Evolutionary conservation across 225 moss, liverwort and hornwort genomes (phyloP).

Genomic region (Climacium dendroides): DNA sequence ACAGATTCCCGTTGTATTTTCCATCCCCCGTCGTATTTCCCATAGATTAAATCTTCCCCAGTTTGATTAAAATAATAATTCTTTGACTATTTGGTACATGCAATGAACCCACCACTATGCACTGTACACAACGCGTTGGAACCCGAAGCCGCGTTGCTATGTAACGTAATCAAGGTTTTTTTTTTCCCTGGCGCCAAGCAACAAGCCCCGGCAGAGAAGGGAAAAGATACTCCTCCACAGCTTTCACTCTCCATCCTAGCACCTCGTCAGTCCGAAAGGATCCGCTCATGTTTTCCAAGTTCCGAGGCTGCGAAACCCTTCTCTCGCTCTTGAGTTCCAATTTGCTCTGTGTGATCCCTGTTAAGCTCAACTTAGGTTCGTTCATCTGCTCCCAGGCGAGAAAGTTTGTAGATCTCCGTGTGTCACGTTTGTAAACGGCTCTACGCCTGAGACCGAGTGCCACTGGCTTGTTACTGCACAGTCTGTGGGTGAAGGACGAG

Average conservation of each 20-base stretch:
- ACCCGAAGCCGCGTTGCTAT: rapidly evolving
- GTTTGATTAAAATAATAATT: not conserved
- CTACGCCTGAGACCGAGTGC: not conserved
- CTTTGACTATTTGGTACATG: no score
- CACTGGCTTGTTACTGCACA: no score
- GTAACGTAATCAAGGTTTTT: no score
- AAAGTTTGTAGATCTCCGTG: not conserved
- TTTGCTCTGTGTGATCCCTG: not conserved
- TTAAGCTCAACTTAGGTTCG: no score
- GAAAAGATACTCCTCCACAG: not conserved
- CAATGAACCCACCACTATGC: no score
- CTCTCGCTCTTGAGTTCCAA: no score
- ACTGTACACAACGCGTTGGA: not conserved
- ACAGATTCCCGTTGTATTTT: not conserved
- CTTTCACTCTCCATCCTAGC: not conserved
- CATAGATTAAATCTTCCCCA: not conserved
- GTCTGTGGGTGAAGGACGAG: no score
- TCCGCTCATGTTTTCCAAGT: not conserved
- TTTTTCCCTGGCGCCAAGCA: no score
- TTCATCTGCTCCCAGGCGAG: not conserved
- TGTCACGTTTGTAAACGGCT: not conserved
- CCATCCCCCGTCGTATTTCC: no score
- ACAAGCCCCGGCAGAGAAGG: no score
- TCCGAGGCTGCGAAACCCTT: not conserved
- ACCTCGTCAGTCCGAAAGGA: not conserved